phyloP scores from a whole-genome alignment of 169 alveolate genomes.

The Eimeria praecox region DNA sequence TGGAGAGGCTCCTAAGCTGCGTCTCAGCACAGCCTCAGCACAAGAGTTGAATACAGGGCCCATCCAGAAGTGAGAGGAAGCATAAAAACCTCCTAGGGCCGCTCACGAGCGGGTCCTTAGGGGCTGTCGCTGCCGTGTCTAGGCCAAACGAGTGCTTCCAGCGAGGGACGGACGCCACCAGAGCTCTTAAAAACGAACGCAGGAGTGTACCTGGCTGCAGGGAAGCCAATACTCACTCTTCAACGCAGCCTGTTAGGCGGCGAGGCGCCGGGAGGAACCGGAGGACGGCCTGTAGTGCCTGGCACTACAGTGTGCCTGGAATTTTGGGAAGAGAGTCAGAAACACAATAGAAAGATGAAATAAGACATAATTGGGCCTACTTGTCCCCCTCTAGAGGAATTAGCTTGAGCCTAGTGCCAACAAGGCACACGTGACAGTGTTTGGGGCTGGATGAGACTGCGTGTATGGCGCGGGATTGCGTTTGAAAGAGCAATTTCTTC shows the following conservation, averaged over 20 bases:
- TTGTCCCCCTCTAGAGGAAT: slow-evolving; percentile 31
- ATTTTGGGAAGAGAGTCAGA: slow-evolving; percentile 4
- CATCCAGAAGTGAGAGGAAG: neutral
- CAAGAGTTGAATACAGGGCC: slow-evolving; percentile 1
- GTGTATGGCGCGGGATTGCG: neutral
- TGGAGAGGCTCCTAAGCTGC: neutral
- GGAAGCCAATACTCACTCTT: slow-evolving; percentile 16
- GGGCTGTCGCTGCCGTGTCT: slow-evolving; percentile 20
- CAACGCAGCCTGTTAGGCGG: slow-evolving; percentile 50
- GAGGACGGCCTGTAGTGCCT: slow-evolving; percentile 66
- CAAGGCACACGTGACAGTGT: slow-evolving; percentile 52
- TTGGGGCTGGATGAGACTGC: slow-evolving; percentile 53
- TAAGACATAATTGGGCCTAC: slow-evolving; percentile 5
- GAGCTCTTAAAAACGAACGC: neutral
- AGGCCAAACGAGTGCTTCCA: neutral
- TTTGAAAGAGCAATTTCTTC: neutral
- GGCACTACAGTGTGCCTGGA: slow-evolving; percentile 56
- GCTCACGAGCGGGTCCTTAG: neutral
- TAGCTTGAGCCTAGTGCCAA: slow-evolving; percentile 32
- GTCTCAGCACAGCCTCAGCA: neutral
- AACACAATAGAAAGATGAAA: slow-evolving; percentile 36
- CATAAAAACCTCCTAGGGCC: neutral
- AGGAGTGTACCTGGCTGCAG: neutral
- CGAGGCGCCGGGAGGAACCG: slow-evolving; percentile 67
- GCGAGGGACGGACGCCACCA: neutral